These are phyloP conservation scores for Paramecium pentaurelia DNA, from an alignment of 73 alveolate species.

Conservation along the genomic window DNA sequence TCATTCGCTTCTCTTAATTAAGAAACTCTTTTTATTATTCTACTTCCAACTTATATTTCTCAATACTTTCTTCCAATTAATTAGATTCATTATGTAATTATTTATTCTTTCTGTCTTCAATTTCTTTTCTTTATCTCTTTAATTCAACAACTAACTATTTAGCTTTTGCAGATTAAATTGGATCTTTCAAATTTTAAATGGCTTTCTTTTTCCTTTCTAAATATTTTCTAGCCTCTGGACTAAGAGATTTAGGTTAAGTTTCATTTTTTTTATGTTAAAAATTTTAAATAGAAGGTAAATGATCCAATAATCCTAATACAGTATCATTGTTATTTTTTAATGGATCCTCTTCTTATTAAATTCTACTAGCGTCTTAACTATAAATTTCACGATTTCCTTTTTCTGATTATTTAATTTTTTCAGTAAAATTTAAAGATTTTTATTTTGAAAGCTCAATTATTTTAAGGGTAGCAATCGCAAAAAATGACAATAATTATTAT, in stretches of 20 bases:
- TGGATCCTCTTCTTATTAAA: not conserved
- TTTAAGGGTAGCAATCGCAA: not conserved
- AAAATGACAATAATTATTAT: not conserved
- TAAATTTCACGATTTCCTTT: not conserved
- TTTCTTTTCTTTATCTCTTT: not conserved
- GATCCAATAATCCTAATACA: conserved; percentile 15
- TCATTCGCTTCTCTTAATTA: not conserved
- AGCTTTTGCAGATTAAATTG: not conserved
- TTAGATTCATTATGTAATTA: not conserved
- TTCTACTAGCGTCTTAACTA: not conserved
- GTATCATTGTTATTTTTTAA: conserved; percentile 13
- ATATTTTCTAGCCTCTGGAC: not conserved
- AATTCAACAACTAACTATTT: not conserved
- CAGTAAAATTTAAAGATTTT: not conserved
- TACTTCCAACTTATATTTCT: not conserved
- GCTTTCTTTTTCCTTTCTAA: conserved; percentile 6
- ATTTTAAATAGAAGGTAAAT: not conserved
- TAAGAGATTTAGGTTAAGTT: not conserved
- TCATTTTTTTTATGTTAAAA: not conserved
- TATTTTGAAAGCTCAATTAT: not conserved
- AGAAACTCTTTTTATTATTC: not conserved
- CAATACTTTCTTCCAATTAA: conserved; percentile 3
- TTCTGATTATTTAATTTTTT: not conserved
- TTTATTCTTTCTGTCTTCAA: not conserved
- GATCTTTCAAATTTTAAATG: not conserved